Conservation (phyloP, 1,284 basidiomycete genomes). For the Rhizopogon hawkerae region DNA sequence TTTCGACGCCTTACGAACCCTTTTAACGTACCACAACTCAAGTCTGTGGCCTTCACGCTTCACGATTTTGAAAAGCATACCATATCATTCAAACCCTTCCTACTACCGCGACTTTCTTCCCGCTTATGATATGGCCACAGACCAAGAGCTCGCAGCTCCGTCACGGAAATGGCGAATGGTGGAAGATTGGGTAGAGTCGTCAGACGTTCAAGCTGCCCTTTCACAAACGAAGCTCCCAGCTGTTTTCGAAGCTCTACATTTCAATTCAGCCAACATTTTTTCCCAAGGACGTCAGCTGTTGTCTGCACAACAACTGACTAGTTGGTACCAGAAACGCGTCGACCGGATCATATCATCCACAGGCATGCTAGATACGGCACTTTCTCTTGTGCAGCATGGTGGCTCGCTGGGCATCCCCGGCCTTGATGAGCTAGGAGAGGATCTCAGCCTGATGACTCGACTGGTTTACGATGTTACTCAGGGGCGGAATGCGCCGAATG, state of each 20-base stretch:
- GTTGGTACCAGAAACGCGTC: slow-evolving; percentile 71
- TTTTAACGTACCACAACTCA: slow-evolving; percentile 49
- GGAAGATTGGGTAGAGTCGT: slow-evolving; percentile 49
- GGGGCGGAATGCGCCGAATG: slow-evolving; percentile 22
- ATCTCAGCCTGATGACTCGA: slow-evolving; percentile 75
- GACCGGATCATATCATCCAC: slow-evolving; percentile 53
- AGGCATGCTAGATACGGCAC: slow-evolving; percentile 72
- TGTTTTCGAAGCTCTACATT: slow-evolving; percentile 5
- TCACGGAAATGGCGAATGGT: slow-evolving; percentile 39
- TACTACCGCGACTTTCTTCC: slow-evolving; percentile 61
- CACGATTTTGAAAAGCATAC: slow-evolving; percentile 62
- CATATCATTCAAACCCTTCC: slow-evolving; percentile 61
- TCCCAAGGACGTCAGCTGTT: slow-evolving; percentile 9
- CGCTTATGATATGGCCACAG: slow-evolving; percentile 38
- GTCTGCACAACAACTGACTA: slow-evolving; percentile 37
- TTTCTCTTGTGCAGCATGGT: slow-evolving; percentile 77
- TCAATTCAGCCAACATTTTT: slow-evolving; percentile 2
- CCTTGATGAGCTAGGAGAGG: slow-evolving; percentile 82
- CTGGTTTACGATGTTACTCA: slow-evolving; percentile 75
- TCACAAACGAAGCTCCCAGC: slow-evolving; percentile 11
- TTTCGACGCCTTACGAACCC: slow-evolving; percentile 47
- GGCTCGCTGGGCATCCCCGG: slow-evolving; percentile 72
- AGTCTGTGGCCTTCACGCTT: slow-evolving; percentile 66
- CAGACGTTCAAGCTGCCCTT: slow-evolving; percentile 36
- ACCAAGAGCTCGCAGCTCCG: slow-evolving; percentile 34